These are phyloP conservation scores for Ambrosia artemisiifolia DNA, from an alignment of 129 eudicot genomes.

Conservation along the genomic window DNA sequence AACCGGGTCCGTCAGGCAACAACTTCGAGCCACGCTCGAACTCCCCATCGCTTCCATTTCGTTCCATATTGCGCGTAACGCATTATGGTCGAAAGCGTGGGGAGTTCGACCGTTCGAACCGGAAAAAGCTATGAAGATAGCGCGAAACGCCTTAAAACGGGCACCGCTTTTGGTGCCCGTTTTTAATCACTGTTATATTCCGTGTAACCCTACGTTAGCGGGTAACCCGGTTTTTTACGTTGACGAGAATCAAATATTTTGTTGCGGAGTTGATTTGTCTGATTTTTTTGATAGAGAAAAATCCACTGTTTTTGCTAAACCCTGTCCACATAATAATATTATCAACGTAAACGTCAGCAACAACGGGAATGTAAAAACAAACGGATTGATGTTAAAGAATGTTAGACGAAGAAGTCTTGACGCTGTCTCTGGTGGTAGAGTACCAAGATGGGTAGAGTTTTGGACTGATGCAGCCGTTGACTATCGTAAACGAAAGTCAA, in stretches of 20 bases:
- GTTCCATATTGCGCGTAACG: constrained; percentile 67
- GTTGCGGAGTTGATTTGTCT: constrained; percentile 77
- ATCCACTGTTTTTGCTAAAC: constrained; percentile 32
- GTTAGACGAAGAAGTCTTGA: constrained; percentile 56
- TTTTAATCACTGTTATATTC: constrained; percentile 80
- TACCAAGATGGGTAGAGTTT: constrained; percentile 90
- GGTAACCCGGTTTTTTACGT: constrained; percentile 94
- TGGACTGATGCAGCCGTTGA: constrained; percentile 92
- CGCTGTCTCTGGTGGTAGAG: constrained; percentile 40
- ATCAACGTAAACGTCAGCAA: too few relatives aligned
- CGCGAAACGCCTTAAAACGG: constrained; percentile 60
- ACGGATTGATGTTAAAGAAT: constrained; percentile 25
- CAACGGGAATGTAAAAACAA: constrained; percentile 6
- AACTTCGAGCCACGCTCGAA: constrained; percentile 59
- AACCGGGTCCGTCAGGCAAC: constrained; percentile 53
- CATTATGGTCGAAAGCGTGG: constrained; percentile 83
- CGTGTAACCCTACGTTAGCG: constrained; percentile 74
- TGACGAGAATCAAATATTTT: constrained; percentile 79
- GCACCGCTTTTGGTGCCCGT: constrained; percentile 83
- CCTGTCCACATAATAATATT: constrained; percentile 20
- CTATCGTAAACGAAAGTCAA: constrained; percentile 41
- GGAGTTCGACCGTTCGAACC: constrained; percentile 76
- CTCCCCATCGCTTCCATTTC: constrained; percentile 86
- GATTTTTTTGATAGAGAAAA: constrained; percentile 77
- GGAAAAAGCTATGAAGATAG: constrained; percentile 77